A percentile compares a stretch with the other conserved stretches of the same genome.
Conservation (phyloP, 108 stramenopile species). For the Nitzschia palea region DNA sequence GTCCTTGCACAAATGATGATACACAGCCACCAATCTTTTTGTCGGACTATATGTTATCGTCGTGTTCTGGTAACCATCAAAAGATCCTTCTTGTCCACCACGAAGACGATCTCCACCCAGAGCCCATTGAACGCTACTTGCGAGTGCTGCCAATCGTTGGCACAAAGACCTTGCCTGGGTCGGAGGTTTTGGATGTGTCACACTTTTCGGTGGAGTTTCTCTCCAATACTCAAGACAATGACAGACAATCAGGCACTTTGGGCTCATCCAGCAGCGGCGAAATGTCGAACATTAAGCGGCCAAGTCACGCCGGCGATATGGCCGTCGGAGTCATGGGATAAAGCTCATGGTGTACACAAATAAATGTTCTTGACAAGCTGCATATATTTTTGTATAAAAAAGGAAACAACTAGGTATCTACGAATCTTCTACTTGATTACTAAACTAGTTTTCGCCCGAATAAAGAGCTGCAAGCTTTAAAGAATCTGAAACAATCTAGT, state of each 20-base stretch:
- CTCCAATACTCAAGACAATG: conserved; percentile 3
- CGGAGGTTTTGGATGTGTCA: conserved; percentile 14
- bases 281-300: conserved; percentile 1
- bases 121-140: conserved; percentile 7
- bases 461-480: too few species aligned
- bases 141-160: conserved; percentile 21
- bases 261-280: not conserved
- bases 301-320: not conserved
- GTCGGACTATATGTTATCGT: conserved; percentile 7
- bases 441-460: too few species aligned
- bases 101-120: not conserved
- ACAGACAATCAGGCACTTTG: not conserved
- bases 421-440: too few species aligned
- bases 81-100: conserved; percentile 3
- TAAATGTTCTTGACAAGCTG: too few species aligned
- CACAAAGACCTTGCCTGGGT: not conserved
- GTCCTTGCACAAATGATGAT: not conserved
- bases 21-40: not conserved
- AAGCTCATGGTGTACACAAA: not conserved
- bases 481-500: too few species aligned
- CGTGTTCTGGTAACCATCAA: conserved; percentile 4
- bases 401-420: too few species aligned
- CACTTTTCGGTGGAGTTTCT: conserved; percentile 31
- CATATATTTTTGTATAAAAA: too few species aligned
- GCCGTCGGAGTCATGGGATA: conserved; percentile 26